These are phyloP conservation scores for Paxillus ammoniavirescens DNA, from an alignment of 768 basidiomycete species.

Conservation along the genomic window DNA sequence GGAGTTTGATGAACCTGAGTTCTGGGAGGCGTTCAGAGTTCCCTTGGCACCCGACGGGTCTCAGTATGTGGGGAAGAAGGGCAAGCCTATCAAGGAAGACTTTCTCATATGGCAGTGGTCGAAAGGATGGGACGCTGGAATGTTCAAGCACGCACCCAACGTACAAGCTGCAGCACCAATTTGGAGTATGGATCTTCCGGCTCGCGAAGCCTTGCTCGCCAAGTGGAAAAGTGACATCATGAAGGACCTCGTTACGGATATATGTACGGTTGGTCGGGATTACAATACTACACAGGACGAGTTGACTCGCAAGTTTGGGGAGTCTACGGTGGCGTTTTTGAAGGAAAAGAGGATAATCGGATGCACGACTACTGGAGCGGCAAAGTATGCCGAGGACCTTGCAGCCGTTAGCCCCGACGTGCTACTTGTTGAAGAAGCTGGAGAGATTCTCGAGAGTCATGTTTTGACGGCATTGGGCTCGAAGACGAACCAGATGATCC, in stretches of 20 bases:
- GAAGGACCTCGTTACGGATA: slow-evolving; percentile 30
- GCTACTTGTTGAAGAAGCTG: slow-evolving; percentile 70
- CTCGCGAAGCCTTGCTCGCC: slow-evolving; percentile 26
- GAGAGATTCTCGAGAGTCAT: slow-evolving; percentile 71
- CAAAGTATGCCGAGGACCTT: slow-evolving; percentile 54
- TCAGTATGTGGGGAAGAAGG: slow-evolving; percentile 38
- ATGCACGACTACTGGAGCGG: slow-evolving; percentile 70
- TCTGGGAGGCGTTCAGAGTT: slow-evolving; percentile 44
- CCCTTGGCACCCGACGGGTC: slow-evolving; percentile 45
- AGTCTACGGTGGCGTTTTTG: slow-evolving; percentile 37
- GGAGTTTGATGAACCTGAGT: slow-evolving; percentile 51
- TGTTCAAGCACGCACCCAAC: slow-evolving; percentile 30
- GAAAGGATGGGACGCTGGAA: slow-evolving; percentile 42
- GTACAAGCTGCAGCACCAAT: slow-evolving; percentile 25
- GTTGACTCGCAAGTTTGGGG: slow-evolving; percentile 36
- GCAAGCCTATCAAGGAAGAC: slow-evolving; percentile 31
- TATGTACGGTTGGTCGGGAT: slow-evolving; percentile 33
- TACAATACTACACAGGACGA: slow-evolving; percentile 43
- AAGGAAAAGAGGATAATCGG: slow-evolving; percentile 56
- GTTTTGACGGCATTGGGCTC: slow-evolving; percentile 56
- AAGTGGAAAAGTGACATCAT: slow-evolving; percentile 40
- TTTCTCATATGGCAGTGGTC: slow-evolving; percentile 53
- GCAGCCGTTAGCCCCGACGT: slow-evolving; percentile 48
- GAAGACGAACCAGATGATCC: slow-evolving; percentile 51
- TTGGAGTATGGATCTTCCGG: slow-evolving; percentile 37